These are phyloP conservation scores for Cinchona pubescens DNA, from an alignment of 257 asterid species.

Conservation along the genomic window DNA sequence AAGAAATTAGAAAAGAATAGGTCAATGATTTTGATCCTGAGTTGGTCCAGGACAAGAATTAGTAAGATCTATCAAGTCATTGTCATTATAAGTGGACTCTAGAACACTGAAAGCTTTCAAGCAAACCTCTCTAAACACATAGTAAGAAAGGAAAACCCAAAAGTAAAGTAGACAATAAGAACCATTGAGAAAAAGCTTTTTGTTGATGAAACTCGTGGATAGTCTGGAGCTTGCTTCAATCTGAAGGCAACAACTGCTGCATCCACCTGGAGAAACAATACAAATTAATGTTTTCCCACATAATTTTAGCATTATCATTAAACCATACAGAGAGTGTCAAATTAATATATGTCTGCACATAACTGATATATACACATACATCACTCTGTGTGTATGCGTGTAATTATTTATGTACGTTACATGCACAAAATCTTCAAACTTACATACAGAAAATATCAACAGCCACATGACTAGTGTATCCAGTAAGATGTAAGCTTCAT, in stretches of 20 bases:
- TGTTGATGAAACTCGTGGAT: conserved; percentile 73
- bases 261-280: conserved; percentile 61
- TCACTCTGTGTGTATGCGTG: background rate
- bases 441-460: background rate
- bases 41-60: too few relatives aligned
- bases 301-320: background rate
- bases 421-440: background rate
- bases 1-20: too few relatives aligned
- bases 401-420: background rate
- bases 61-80: too few relatives aligned
- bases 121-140: background rate
- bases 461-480: background rate
- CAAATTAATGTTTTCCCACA: background rate
- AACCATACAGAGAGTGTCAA: background rate
- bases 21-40: too few relatives aligned
- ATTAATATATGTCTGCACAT: background rate
- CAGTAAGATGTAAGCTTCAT: background rate
- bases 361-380: background rate
- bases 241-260: conserved; percentile 81
- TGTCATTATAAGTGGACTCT: background rate
- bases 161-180: conserved; percentile 3
- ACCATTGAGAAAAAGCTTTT: conserved; percentile 98
- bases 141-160: background rate
- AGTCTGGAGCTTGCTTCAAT: conserved; percentile 61
- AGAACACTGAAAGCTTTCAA: background rate